Conservation (phyloP, 2,329 filamentous ascomycete genomes). For the Botrytis aclada region DNA sequence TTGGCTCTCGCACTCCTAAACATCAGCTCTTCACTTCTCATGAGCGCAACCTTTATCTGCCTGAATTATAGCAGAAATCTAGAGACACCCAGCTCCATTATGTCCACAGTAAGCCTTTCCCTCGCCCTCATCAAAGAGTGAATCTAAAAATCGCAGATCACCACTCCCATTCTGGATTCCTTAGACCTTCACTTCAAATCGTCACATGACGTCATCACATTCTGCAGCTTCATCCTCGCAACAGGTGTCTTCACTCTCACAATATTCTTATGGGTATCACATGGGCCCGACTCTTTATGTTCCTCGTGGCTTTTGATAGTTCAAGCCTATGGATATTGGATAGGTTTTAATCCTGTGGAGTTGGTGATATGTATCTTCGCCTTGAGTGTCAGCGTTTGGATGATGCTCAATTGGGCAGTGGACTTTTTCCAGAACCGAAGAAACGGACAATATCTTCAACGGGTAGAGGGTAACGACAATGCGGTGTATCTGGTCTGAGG, state of each 20-base stretch:
- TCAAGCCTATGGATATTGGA: not conserved
- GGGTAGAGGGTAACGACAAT: not conserved
- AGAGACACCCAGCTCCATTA: not conserved
- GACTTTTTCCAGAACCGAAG: not conserved
- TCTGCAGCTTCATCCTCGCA: not conserved
- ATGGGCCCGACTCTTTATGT: not conserved
- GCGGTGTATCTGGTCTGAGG: not conserved
- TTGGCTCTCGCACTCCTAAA: not conserved
- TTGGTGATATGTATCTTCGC: not conserved
- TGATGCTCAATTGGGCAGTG: not conserved
- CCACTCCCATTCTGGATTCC: not conserved
- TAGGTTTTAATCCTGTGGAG: not conserved
- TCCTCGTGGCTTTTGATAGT: not conserved
- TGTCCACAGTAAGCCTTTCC: not conserved
- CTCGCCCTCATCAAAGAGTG: not conserved
- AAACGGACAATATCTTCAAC: not conserved
- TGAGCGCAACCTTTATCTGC: not conserved
- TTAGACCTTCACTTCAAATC: not conserved
- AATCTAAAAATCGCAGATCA: not conserved
- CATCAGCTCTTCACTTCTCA: slow-evolving; percentile 4
- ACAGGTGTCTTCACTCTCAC: not conserved
- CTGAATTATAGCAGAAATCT: not conserved
- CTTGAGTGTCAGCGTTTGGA: not conserved
- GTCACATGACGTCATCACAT: not conserved
- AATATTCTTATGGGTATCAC: not conserved